A percentile compares a stretch with the other conserved stretches of the same genome.
Conservation (phyloP, 2,329 filamentous ascomycete species). For the Xylaria digitata region DNA sequence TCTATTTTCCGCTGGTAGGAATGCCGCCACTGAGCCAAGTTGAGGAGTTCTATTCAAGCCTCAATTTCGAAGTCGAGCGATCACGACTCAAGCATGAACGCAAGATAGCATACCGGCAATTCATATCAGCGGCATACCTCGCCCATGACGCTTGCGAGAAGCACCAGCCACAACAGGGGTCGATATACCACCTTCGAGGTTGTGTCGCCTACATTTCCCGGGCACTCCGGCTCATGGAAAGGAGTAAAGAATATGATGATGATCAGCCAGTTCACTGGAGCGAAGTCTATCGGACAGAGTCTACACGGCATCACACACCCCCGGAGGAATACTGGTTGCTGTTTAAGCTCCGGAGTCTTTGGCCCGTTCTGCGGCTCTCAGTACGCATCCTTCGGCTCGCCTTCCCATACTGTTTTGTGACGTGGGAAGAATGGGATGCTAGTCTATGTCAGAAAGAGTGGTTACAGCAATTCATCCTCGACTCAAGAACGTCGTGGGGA, state of each 20-base stretch:
- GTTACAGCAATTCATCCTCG: conserved; percentile 42
- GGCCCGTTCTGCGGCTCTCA: conserved; percentile 42
- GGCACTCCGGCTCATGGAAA: conserved; percentile 38
- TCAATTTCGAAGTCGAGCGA: conserved; percentile 32
- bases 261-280: conserved; percentile 40
- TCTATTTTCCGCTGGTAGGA: conserved; percentile 36
- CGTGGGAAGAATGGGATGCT: conserved; percentile 43
- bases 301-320: conserved; percentile 10
- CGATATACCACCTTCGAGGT: conserved; percentile 32
- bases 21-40: conserved; percentile 32
- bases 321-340: conserved; percentile 42
- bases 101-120: conserved; percentile 37
- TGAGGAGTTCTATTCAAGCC: conserved; percentile 35
- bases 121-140: conserved; percentile 30
- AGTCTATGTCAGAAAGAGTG: conserved; percentile 40
- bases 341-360: conserved; percentile 45
- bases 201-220: conserved; percentile 35
- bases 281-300: conserved; percentile 39
- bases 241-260: conserved; percentile 43
- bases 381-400: conserved; percentile 40
- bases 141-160: conserved; percentile 37
- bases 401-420: conserved; percentile 35
- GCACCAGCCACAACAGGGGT: conserved; percentile 23
- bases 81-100: conserved; percentile 36
- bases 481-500: conserved; percentile 38